phyloP scores from a whole-genome alignment of 2,329 filamentous ascomycete genomes.

The Basipetospora chlamydospora region DNA sequence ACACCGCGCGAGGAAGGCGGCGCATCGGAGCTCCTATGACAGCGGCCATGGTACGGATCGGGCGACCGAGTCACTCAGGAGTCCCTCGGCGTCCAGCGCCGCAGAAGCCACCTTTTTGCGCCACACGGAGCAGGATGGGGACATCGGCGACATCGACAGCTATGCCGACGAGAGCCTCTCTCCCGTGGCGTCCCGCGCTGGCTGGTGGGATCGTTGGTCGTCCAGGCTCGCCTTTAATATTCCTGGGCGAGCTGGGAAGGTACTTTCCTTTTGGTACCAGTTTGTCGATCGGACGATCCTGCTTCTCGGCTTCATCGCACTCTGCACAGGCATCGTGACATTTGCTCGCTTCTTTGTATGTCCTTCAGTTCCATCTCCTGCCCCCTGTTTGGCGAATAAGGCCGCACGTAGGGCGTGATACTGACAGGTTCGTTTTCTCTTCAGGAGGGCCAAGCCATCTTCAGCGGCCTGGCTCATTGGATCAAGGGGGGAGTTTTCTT shows the following conservation, averaged over 20 bases:
- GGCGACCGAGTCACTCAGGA: constrained; percentile 50
- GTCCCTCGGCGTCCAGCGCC: constrained; percentile 47
- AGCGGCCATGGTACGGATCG: constrained; percentile 63
- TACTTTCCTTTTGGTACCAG: constrained; percentile 40
- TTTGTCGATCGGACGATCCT: constrained; percentile 64
- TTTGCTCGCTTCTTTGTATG: constrained; percentile 77
- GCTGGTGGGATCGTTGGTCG: constrained; percentile 1
- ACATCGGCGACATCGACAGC: constrained; percentile 32
- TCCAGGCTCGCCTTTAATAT: constrained; percentile 1
- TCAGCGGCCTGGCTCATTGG: constrained; percentile 81
- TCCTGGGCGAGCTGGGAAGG: constrained; percentile 33
- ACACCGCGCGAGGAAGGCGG: constrained; percentile 24
- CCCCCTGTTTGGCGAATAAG: constrained; percentile 2
- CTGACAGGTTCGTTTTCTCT: no score
- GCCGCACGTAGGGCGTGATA: no score
- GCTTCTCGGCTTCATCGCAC: constrained; percentile 58
- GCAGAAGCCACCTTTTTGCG: constrained; percentile 30
- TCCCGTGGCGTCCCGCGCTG: background rate
- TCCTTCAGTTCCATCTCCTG: constrained; percentile 12
- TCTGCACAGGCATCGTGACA: constrained; percentile 59
- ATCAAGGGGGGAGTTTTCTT: constrained; percentile 93
- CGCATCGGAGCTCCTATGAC: constrained; percentile 49
- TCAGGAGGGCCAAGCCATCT: constrained; percentile 54
- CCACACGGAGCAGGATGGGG: constrained; percentile 21
- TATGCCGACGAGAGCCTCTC: constrained; percentile 9